Evolutionary conservation across 2,329 filamentous ascomycete genomes (phyloP).

Genomic region (Apiospora pterosperma): DNA sequence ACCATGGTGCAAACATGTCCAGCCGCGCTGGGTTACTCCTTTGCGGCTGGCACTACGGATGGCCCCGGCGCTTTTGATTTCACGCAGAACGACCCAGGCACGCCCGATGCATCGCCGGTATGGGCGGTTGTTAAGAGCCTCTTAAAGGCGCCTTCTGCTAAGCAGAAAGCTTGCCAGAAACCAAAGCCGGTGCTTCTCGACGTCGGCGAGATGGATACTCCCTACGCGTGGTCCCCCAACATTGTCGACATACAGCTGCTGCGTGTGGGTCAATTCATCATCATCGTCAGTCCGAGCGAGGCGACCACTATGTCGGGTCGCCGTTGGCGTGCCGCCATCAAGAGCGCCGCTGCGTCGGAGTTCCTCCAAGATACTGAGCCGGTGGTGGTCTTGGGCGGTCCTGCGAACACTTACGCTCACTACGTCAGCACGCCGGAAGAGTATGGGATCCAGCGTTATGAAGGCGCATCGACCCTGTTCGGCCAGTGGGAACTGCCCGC

Average conservation of each 20-base stretch:
- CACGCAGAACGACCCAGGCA: slow-evolving; percentile 73
- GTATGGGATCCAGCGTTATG: slow-evolving; percentile 82
- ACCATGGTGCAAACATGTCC: slow-evolving; percentile 72
- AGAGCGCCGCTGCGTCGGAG: slow-evolving; percentile 37
- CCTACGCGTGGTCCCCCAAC: slow-evolving; percentile 85
- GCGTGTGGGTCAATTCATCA: slow-evolving; percentile 77
- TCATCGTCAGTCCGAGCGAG: slow-evolving; percentile 83
- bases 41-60: slow-evolving; percentile 86
- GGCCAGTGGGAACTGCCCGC: slow-evolving; percentile 79
- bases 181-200: slow-evolving; percentile 85
- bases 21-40: slow-evolving; percentile 82
- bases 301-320: slow-evolving; percentile 89
- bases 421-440: slow-evolving; percentile 79
- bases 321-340: slow-evolving; percentile 74
- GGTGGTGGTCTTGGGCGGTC: slow-evolving; percentile 77
- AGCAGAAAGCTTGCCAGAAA: slow-evolving; percentile 71
- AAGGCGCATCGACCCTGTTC: slow-evolving; percentile 90
- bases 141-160: slow-evolving; percentile 63
- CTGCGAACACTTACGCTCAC: slow-evolving; percentile 85
- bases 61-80: slow-evolving; percentile 88
- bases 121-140: slow-evolving; percentile 73
- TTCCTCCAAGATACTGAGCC: slow-evolving; percentile 48
- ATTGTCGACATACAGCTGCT: slow-evolving; percentile 84
- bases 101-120: slow-evolving; percentile 67
- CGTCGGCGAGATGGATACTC: slow-evolving; percentile 69